phyloP scores from a whole-genome alignment of 768 basidiomycete species.

The Tylopilus cervinicoccineus region DNA sequence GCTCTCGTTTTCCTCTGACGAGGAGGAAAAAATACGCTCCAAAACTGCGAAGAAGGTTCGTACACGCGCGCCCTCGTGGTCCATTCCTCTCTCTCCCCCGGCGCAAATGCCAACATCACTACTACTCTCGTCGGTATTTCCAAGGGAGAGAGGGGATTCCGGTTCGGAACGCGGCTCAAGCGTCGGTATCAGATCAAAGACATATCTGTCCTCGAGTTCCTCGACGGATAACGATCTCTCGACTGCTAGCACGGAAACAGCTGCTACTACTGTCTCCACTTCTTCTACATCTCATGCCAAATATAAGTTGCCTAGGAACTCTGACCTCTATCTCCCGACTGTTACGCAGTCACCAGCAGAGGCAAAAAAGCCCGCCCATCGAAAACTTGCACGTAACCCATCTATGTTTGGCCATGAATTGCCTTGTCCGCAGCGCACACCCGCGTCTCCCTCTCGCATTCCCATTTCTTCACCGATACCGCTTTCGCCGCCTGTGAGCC shows the following conservation, averaged over 20 bases:
- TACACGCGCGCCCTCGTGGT: slow-evolving; percentile 33
- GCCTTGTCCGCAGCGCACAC: slow-evolving; percentile 40
- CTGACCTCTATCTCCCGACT: slow-evolving; percentile 11
- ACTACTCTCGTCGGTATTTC: slow-evolving; percentile 20
- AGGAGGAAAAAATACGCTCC: slow-evolving; percentile 65
- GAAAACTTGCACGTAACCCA: slow-evolving; percentile 55
- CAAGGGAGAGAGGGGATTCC: slow-evolving; percentile 8
- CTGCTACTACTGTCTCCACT: slow-evolving; percentile 25
- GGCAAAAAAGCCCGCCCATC: slow-evolving; percentile 30
- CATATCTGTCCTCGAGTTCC: slow-evolving; percentile 25
- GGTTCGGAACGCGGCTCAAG: slow-evolving; percentile 19
- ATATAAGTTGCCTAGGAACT: slow-evolving; percentile 21
- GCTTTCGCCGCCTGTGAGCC: slow-evolving; percentile 14
- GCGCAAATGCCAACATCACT: slow-evolving; percentile 18
- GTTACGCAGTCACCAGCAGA: slow-evolving; percentile 12
- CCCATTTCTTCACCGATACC: slow-evolving; percentile 27
- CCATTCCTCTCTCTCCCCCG: slow-evolving; percentile 22
- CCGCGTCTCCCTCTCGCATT: slow-evolving; percentile 29
- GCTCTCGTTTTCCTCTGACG: slow-evolving; percentile 64
- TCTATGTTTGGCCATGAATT: slow-evolving; percentile 67
- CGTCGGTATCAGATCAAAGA: slow-evolving; percentile 19
- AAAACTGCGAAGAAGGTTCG: slow-evolving; percentile 61
- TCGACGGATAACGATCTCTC: slow-evolving; percentile 34
- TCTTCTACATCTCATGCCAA: slow-evolving; percentile 17
- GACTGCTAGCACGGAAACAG: slow-evolving; percentile 30